Conservation (phyloP, 495 filamentous ascomycete species). For the Geopyxis carbonaria region DNA sequence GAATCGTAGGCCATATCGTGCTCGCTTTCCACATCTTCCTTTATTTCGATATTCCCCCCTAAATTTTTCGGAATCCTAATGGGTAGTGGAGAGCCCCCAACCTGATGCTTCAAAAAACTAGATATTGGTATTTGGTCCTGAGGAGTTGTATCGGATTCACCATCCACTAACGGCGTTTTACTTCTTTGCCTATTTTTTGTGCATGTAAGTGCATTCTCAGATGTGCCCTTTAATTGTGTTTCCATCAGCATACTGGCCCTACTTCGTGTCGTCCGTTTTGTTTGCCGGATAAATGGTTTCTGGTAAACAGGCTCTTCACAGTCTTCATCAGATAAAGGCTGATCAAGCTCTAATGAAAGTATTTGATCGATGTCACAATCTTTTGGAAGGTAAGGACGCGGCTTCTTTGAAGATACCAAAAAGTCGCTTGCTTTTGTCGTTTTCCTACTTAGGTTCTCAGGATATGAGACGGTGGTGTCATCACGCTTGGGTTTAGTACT, state of each 20-base stretch:
- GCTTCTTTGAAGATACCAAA: too few relatives aligned
- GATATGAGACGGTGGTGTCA: too few relatives aligned
- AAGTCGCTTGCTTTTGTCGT: too few relatives aligned
- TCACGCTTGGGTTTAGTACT: too few relatives aligned
- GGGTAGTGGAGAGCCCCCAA: constrained; percentile 16
- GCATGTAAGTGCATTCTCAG: constrained; percentile 9
- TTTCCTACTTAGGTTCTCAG: too few relatives aligned
- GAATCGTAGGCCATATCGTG: constrained; percentile 5
- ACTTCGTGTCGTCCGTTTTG: constrained; percentile 18
- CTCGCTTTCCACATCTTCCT: constrained; percentile 6
- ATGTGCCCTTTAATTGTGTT: constrained; percentile 11
- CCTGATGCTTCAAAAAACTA: constrained; percentile 12
- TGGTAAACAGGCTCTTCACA: constrained; percentile 14
- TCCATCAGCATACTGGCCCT: constrained; percentile 16
- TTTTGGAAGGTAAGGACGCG: too few relatives aligned
- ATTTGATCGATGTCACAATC: constrained; percentile 56
- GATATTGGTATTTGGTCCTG: constrained; percentile 5
- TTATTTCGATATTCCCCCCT: constrained; percentile 1
- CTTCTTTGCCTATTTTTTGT: constrained; percentile 7
- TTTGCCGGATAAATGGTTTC: constrained; percentile 18
- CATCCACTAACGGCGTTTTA: constrained; percentile 9
- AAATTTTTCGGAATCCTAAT: constrained; percentile 19
- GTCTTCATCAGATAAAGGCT: constrained; percentile 42
- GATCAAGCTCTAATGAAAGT: constrained; percentile 48
- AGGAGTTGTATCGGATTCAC: not conserved